Percentiles rank a stretch among this genome's conserved stretches.
phyloP scores from a whole-genome alignment of 352 stramenopile species.

The Globisporangium spiculum region DNA sequence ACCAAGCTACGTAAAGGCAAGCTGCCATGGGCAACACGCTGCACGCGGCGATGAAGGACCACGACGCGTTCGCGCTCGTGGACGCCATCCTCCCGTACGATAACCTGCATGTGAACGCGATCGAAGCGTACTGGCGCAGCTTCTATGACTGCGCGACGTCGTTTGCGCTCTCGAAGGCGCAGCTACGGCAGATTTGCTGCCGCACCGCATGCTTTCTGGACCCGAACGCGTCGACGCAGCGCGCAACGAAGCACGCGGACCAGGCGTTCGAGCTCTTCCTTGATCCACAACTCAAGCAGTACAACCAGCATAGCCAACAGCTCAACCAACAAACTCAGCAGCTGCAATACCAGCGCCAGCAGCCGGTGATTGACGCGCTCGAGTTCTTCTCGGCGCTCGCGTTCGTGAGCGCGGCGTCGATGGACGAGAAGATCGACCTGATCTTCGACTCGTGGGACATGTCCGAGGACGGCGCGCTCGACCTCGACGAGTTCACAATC shows the following conservation, averaged over 20 bases:
- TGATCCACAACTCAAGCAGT: conserved; percentile 26
- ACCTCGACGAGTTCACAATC: conserved; percentile 85
- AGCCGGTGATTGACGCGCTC: conserved; percentile 59
- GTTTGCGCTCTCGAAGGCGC: conserved; percentile 57
- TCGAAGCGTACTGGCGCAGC: conserved; percentile 81
- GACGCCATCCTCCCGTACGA: conserved; percentile 73
- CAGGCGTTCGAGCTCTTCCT: conserved; percentile 59
- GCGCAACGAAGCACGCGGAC: conserved; percentile 44
- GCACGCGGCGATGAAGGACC: conserved; percentile 48
- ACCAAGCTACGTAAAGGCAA: not conserved
- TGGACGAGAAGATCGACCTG: conserved; percentile 82
- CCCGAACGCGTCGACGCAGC: conserved; percentile 38
- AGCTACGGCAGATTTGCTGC: conserved; percentile 67
- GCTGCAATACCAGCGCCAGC: not conserved
- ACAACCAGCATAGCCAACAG: not conserved
- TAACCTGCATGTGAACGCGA: conserved; percentile 59
- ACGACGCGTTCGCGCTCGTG: conserved; percentile 35
- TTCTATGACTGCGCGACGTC: conserved; percentile 80
- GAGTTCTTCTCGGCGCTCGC: conserved; percentile 77
- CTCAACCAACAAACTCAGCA: conserved; percentile 10
- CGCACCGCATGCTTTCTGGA: conserved; percentile 38
- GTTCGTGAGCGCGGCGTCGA: conserved; percentile 51
- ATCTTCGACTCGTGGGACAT: conserved; percentile 88
- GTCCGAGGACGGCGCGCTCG: conserved; percentile 73
- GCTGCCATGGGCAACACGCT: conserved; percentile 51